Evolutionary conservation across 768 basidiomycete genomes (phyloP).

Genomic region (Chlorophyllum brunneum): DNA sequence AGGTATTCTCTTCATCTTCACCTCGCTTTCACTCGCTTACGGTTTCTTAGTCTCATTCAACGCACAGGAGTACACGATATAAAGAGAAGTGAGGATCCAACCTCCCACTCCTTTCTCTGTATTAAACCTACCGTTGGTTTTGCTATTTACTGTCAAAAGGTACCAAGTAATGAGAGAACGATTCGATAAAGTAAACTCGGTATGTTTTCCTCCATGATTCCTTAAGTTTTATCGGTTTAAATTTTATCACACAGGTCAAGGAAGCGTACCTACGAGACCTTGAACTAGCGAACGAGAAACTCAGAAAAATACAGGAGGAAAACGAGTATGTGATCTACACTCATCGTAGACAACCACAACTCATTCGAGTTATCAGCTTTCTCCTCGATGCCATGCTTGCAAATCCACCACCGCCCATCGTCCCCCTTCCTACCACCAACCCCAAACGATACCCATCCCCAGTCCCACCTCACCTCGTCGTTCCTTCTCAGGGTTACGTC

Average conservation of each 20-base stretch:
- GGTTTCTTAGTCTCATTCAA: not conserved
- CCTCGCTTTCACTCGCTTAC: not conserved
- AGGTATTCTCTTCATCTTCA: constrained; percentile 2
- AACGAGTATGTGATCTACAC: constrained; percentile 1
- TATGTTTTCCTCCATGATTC: not conserved
- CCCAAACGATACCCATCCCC: constrained; percentile 4
- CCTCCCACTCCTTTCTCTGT: not conserved
- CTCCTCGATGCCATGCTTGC: constrained; percentile 13
- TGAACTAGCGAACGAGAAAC: constrained; percentile 5
- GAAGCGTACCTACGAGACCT: constrained; percentile 7
- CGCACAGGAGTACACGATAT: constrained; percentile 10
- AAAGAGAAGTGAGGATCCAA: constrained; percentile 13
- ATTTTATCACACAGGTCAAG: not conserved
- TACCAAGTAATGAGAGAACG: constrained; percentile 11
- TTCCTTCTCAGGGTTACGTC: not conserved
- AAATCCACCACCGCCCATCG: not conserved
- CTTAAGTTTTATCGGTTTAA: not conserved
- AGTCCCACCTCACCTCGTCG: not conserved
- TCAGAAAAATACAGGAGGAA: constrained; percentile 12
- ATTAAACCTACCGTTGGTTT: not conserved
- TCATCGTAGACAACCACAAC: not conserved
- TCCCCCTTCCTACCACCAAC: not conserved
- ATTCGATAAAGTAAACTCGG: constrained; percentile 9
- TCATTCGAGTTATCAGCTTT: not conserved
- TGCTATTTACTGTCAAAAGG: not conserved